These are phyloP conservation scores for Nitzschia sp. DNA, from an alignment of 108 stramenopile species.

Conservation along the genomic window DNA sequence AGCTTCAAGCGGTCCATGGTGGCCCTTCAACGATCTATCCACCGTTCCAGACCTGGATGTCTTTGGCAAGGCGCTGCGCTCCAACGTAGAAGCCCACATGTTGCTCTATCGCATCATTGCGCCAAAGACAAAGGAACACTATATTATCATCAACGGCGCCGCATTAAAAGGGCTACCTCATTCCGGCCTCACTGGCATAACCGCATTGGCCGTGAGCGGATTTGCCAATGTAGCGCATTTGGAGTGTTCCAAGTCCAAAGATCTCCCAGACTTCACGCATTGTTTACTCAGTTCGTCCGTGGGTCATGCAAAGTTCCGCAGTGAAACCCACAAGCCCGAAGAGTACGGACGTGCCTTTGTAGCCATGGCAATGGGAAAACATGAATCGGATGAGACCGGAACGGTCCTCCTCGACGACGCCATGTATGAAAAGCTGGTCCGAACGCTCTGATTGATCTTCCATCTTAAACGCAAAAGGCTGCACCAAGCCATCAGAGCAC, in stretches of 20 bases:
- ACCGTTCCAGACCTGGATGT: not conserved
- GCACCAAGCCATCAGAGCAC: no score
- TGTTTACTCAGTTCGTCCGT: constrained; percentile 3
- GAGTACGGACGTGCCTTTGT: constrained; percentile 17
- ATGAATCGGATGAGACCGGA: not conserved
- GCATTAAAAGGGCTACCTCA: not conserved
- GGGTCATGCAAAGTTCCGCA: constrained; percentile 7
- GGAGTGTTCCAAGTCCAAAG: not conserved
- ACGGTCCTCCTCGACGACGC: no score
- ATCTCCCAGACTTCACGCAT: constrained; percentile 14
- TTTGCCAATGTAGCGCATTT: not conserved
- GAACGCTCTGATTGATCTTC: no score
- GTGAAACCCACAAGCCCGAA: constrained; percentile 10
- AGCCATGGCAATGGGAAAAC: constrained; percentile 22
- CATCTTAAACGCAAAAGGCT: no score
- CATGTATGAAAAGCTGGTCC: no score
- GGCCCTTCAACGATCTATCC: constrained; percentile 6
- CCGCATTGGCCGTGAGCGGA: constrained; percentile 4
- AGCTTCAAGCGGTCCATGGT: constrained; percentile 21
- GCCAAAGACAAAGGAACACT: not conserved
- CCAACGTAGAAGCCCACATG: constrained; percentile 19
- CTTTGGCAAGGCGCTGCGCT: constrained; percentile 5
- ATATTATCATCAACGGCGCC: constrained; percentile 14
- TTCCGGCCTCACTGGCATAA: constrained; percentile 16
- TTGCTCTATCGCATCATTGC: constrained; percentile 13